Conservation (phyloP, 768 basidiomycete genomes). For the Kwoniella dejecticola region DNA sequence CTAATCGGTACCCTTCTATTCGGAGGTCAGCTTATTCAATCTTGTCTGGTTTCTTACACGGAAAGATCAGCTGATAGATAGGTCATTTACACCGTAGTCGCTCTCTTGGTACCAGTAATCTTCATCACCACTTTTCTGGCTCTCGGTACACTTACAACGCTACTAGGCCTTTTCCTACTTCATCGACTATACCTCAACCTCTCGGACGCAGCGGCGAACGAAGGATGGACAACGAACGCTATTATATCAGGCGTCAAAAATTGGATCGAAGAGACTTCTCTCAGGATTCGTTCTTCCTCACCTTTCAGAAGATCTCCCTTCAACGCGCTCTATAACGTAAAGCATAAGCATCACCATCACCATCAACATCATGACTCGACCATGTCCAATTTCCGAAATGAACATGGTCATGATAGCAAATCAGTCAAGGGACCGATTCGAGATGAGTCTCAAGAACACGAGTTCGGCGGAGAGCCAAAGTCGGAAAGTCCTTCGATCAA, state of each 20-base stretch:
- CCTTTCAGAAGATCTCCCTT: neutral
- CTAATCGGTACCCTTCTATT: slow-evolving; percentile 13
- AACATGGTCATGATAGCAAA: too few relatives aligned
- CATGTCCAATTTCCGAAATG: too few relatives aligned
- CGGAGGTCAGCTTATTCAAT: slow-evolving; percentile 37
- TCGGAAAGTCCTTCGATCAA: too few relatives aligned
- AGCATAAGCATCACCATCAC: too few relatives aligned
- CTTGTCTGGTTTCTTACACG: too few relatives aligned
- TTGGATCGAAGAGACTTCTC: slow-evolving; percentile 40
- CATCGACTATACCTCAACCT: slow-evolving; percentile 47
- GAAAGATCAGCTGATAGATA: too few relatives aligned
- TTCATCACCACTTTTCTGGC: slow-evolving; percentile 38
- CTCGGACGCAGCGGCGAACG: neutral
- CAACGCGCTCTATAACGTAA: too few relatives aligned
- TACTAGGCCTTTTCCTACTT: slow-evolving; percentile 42
- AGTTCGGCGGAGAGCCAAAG: too few relatives aligned
- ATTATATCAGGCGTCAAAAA: slow-evolving; percentile 24
- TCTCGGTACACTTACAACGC: slow-evolving; percentile 25
- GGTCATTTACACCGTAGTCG: too few relatives aligned
- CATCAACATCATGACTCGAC: too few relatives aligned
- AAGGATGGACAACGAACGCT: slow-evolving; percentile 1
- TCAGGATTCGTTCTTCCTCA: slow-evolving; percentile 1
- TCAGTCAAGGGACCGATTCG: too few relatives aligned
- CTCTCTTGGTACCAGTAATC: slow-evolving; percentile 40
- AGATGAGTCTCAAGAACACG: too few relatives aligned